Percentiles rank a stretch among this genome's conserved stretches.
Evolutionary conservation across 306 rosid species (phyloP).

Genomic region (Cucumis hystrix): DNA sequence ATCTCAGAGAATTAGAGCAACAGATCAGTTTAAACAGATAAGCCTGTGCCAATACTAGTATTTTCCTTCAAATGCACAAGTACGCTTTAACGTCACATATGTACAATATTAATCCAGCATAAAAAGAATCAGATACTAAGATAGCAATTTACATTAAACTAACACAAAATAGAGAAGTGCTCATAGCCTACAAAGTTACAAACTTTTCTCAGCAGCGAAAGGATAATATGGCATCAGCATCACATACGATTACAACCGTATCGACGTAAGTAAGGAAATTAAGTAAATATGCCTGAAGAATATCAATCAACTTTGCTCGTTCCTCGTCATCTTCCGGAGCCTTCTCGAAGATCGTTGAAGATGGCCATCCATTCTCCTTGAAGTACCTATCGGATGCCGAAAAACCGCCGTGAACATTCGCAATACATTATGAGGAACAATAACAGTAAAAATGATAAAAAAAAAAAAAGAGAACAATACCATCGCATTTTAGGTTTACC

Average conservation of each 20-base stretch:
- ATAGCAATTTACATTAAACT: not conserved
- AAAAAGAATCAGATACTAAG: not conserved
- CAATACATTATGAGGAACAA: not conserved
- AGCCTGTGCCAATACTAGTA: not conserved
- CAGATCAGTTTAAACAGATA: not conserved
- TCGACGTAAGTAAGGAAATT: not conserved
- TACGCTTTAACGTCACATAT: too few relatives aligned
- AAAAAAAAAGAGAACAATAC: constrained; percentile 17
- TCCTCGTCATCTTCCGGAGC: constrained; percentile 59
- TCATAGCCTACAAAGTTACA: not conserved
- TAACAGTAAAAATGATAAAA: not conserved
- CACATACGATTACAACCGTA: not conserved
- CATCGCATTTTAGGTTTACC: constrained; percentile 99
- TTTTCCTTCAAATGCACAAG: not conserved
- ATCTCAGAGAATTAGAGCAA: not conserved
- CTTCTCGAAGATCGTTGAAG: constrained; percentile 54
- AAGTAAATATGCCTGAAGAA: constrained; percentile 43
- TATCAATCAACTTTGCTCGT: constrained; percentile 61
- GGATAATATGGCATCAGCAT: not conserved
- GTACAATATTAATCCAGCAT: not conserved
- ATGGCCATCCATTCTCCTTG: constrained; percentile 80
- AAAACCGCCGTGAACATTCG: not conserved
- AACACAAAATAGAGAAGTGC: not conserved
- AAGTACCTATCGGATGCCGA: constrained; percentile 49
- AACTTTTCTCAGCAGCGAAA: not conserved